phyloP scores from a whole-genome alignment of 768 basidiomycete species.

The Panaeolus cyanescens region DNA sequence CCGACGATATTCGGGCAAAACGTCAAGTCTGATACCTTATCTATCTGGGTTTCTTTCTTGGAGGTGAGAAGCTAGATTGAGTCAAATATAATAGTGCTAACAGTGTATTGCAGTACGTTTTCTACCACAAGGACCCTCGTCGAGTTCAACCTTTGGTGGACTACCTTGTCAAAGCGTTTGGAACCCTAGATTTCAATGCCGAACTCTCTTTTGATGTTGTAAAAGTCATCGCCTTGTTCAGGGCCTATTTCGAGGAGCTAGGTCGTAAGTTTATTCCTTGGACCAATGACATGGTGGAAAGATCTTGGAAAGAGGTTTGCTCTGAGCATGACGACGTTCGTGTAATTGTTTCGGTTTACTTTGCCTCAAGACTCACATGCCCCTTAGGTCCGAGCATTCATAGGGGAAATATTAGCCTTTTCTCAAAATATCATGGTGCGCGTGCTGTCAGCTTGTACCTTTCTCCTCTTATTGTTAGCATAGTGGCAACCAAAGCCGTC shows the following conservation, averaged over 20 bases:
- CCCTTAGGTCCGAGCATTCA: slow-evolving; percentile 67
- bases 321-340: slow-evolving; percentile 81
- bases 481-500: slow-evolving; percentile 72
- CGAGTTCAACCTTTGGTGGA: slow-evolving; percentile 80
- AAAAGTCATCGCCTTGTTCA: slow-evolving; percentile 67
- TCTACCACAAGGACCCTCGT: slow-evolving; percentile 81
- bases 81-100: background rate
- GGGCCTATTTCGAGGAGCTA: slow-evolving; percentile 71
- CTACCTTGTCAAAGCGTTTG: slow-evolving; percentile 64
- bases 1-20: slow-evolving; percentile 65
- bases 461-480: slow-evolving; percentile 6
- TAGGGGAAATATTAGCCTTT: slow-evolving; percentile 74
- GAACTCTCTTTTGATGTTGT: slow-evolving; percentile 83
- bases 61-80: slow-evolving; percentile 47
- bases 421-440: slow-evolving; percentile 72
- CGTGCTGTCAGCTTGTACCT: background rate
- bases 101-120: slow-evolving; percentile 56
- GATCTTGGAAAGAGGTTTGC: slow-evolving; percentile 70
- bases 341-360: slow-evolving; percentile 6
- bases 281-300: slow-evolving; percentile 65
- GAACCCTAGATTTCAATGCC: slow-evolving; percentile 71
- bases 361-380: slow-evolving; percentile 6
- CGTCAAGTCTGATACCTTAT: slow-evolving; percentile 80
- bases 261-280: slow-evolving; percentile 83
- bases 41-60: slow-evolving; percentile 78